phyloP scores from a whole-genome alignment of 176 grass and related monocot species.

The Cenchrus americanus region DNA sequence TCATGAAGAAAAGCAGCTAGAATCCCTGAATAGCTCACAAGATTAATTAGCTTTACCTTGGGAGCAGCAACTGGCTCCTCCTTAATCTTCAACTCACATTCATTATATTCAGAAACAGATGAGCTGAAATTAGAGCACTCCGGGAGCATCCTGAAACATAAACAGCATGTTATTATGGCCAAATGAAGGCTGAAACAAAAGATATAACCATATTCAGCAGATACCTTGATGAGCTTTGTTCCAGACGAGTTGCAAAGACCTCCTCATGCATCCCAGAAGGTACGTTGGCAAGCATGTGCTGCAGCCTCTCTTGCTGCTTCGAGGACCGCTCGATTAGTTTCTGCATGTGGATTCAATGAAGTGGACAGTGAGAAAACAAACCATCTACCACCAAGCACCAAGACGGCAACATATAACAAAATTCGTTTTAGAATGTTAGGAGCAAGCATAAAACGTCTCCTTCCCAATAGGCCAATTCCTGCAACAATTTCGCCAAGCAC shows the following conservation, averaged over 20 bases:
- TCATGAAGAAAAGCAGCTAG: not conserved
- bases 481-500: not conserved
- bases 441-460: not conserved
- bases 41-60: constrained; percentile 59
- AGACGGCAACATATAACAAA: not conserved
- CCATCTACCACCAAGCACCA: not conserved
- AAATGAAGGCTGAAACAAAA: constrained; percentile 35
- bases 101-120: constrained; percentile 43
- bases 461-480: not conserved
- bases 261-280: constrained; percentile 62
- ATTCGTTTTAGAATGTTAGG: not conserved
- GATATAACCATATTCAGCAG: constrained; percentile 19
- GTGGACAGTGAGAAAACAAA: constrained; percentile 16
- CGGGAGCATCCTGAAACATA: constrained; percentile 40
- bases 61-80: constrained; percentile 78
- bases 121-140: constrained; percentile 53
- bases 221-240: constrained; percentile 53
- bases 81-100: constrained; percentile 52
- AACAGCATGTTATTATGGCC: constrained; percentile 31
- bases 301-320: constrained; percentile 77
- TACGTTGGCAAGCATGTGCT: constrained; percentile 78
- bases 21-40: constrained; percentile 26
- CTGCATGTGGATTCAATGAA: constrained; percentile 45
- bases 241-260: constrained; percentile 28
- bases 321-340: constrained; percentile 66